phyloP scores from a whole-genome alignment of 768 basidiomycete species.

The Daedalea quercina region DNA sequence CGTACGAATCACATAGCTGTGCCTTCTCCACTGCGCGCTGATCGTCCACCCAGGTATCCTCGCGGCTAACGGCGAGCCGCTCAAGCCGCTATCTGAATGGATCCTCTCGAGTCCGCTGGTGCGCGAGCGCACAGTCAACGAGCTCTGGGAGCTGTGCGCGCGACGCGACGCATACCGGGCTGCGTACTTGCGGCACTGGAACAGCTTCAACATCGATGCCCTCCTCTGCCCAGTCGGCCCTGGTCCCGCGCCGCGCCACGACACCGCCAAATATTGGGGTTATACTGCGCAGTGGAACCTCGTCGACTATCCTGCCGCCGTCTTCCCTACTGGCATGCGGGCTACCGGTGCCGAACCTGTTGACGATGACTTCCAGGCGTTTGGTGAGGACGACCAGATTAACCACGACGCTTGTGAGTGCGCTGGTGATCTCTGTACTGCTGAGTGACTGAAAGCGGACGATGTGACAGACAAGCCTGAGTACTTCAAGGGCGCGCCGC shows the following conservation, averaged over 20 bases:
- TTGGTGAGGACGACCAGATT: constrained; percentile 11
- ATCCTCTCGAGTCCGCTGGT: constrained; percentile 22
- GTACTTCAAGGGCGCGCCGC: background rate
- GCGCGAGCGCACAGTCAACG: constrained; percentile 17
- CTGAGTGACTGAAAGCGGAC: background rate
- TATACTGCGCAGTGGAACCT: constrained; percentile 39
- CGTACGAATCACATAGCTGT: constrained; percentile 5
- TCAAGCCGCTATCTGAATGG: constrained; percentile 32
- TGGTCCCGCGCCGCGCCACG: constrained; percentile 31
- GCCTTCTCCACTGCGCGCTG: background rate
- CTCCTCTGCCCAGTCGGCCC: constrained; percentile 32
- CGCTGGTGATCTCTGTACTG: background rate
- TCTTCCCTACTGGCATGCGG: constrained; percentile 37
- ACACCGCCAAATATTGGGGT: constrained; percentile 31
- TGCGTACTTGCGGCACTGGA: constrained; percentile 31
- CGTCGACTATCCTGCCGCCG: constrained; percentile 35
- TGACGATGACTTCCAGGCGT: constrained; percentile 11
- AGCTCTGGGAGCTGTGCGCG: constrained; percentile 25
- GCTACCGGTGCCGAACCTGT: constrained; percentile 11
- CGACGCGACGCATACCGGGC: constrained; percentile 20
- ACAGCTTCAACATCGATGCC: constrained; percentile 31
- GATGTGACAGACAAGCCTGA: background rate
- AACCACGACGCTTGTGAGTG: constrained; percentile 1
- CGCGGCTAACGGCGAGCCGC: constrained; percentile 26
- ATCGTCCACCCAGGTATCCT: background rate